Conservation (phyloP, 345 rosid genomes). For the Eucalyptus regnans region DNA sequence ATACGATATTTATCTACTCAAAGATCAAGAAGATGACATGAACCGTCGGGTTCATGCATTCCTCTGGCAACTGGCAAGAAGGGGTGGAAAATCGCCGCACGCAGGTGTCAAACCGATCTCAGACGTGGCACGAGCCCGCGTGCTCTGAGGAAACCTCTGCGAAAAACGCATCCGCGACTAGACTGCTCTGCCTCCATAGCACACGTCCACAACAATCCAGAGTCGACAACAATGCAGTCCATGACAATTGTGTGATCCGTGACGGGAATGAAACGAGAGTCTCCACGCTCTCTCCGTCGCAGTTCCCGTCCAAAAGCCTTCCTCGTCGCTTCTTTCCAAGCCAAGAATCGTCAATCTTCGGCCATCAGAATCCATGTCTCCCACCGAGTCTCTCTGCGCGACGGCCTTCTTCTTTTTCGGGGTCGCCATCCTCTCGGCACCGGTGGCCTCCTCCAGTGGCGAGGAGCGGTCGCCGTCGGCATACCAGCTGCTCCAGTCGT, state of each 20-base stretch:
- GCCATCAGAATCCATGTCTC: neutral
- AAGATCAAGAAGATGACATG: neutral
- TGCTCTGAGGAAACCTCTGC: neutral
- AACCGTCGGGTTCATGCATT: neutral
- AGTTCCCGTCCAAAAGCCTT: neutral
- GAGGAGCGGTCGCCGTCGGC: constrained; percentile 14
- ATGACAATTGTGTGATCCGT: neutral
- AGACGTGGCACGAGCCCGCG: neutral
- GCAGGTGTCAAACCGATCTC: neutral
- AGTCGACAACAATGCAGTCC: neutral
- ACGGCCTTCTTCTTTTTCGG: neutral
- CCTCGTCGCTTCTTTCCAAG: neutral
- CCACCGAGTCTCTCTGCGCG: neutral
- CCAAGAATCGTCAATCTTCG: neutral
- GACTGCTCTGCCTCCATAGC: neutral
- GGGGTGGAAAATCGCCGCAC: neutral
- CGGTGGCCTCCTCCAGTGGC: neutral
- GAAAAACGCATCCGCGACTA: neutral
- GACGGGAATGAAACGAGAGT: neutral
- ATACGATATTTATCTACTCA: neutral
- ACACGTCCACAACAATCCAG: neutral
- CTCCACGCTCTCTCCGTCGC: neutral
- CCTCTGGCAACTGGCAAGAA: neutral
- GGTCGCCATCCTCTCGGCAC: neutral
- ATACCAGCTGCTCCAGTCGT: constrained; percentile 34